phyloP scores from a whole-genome alignment of 2,329 filamentous ascomycete genomes.

The Penicillium nordicum region DNA sequence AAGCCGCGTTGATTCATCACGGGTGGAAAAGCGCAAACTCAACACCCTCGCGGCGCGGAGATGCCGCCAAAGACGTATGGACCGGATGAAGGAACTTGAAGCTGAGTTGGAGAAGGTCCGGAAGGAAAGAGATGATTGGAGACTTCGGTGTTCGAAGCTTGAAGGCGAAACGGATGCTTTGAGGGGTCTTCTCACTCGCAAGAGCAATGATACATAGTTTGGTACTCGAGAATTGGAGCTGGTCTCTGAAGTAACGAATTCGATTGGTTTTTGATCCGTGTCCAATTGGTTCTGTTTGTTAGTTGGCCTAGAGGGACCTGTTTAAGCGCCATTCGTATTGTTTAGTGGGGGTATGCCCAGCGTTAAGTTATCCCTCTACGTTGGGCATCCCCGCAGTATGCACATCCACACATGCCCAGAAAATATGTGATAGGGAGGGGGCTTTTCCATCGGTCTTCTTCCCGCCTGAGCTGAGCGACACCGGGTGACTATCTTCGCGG shows the following conservation, averaged over 20 bases:
- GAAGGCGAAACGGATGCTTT: constrained; percentile 38
- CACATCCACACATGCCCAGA: neutral
- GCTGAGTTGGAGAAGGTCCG: constrained; percentile 32
- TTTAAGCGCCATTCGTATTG: neutral
- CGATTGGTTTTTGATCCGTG: neutral
- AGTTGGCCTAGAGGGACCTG: neutral
- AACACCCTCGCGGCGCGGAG: constrained; percentile 38
- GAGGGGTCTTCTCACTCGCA: constrained; percentile 25
- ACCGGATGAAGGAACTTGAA: constrained; percentile 33
- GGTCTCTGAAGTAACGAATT: constrained; percentile 5
- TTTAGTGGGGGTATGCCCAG: too few species aligned
- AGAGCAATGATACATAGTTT: constrained; percentile 13
- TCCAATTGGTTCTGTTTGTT: neutral
- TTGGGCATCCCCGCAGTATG: neutral
- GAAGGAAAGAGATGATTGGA: constrained; percentile 36
- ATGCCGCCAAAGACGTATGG: constrained; percentile 36
- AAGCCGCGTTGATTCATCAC: constrained; percentile 19
- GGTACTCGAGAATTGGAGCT: constrained; percentile 6
- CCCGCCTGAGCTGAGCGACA: neutral
- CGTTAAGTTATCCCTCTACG: neutral
- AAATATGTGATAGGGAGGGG: neutral
- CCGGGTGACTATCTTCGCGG: neutral
- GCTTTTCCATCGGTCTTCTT: neutral
- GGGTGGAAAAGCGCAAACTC: constrained; percentile 33
- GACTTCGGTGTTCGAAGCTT: constrained; percentile 33